These are phyloP conservation scores for Claviceps arundinis DNA, from an alignment of 2,329 filamentous ascomycete species.

Conservation along the genomic window DNA sequence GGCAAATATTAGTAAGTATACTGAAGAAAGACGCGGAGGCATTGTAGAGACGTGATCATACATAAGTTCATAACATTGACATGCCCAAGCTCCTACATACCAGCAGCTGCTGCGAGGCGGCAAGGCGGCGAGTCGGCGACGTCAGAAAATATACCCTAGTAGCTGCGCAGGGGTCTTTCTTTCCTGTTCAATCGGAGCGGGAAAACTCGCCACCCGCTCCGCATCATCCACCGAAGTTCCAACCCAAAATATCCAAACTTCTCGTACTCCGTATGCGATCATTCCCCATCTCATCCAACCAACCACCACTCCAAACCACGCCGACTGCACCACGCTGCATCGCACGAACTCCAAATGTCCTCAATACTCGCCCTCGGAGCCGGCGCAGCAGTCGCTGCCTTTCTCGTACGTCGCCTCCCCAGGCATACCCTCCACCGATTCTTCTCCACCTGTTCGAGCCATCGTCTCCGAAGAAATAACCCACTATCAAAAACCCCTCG, in stretches of 20 bases:
- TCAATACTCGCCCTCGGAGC: constrained; percentile 33
- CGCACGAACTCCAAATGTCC: constrained; percentile 18
- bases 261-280: background rate
- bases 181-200: constrained; percentile 7
- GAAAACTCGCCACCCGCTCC: constrained; percentile 8
- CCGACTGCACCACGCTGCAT: background rate
- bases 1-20: no score
- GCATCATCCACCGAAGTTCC: constrained; percentile 2
- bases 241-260: constrained; percentile 13
- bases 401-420: constrained; percentile 26
- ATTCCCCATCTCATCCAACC: background rate
- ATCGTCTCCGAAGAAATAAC: no score
- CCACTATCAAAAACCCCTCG: no score
- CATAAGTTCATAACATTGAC: no score
- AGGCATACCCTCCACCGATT: background rate
- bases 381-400: constrained; percentile 37
- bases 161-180: background rate
- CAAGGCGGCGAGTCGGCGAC: no score
- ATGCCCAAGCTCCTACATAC: no score
- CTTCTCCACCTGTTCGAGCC: background rate
- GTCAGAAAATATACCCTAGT: background rate
- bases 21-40: no score
- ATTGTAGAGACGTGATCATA: no score
- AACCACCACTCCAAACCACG: background rate
- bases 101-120: no score